A percentile compares a stretch with the other conserved stretches of the same genome.
Evolutionary conservation across 2,329 filamentous ascomycete species (phyloP).

Genomic region (Didymella segeticola): DNA sequence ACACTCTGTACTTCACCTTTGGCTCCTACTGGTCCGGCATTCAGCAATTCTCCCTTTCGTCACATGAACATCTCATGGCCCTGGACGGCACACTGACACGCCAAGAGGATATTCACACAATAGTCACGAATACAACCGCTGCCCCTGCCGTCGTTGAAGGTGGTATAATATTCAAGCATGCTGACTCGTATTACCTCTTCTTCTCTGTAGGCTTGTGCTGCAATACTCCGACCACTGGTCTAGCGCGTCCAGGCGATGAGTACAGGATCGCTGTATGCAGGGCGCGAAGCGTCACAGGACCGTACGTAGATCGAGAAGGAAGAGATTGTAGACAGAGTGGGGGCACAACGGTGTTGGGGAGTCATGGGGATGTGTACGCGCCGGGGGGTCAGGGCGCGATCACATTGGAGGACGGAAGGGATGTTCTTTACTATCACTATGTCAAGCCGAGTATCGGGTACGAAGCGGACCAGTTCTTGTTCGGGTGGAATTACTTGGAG

Average conservation of each 20-base stretch:
- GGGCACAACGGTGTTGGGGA: slow-evolving; percentile 65
- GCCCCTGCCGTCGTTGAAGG: slow-evolving; percentile 55
- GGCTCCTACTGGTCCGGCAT: slow-evolving; percentile 72
- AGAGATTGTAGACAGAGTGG: slow-evolving; percentile 57
- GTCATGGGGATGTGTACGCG: slow-evolving; percentile 56
- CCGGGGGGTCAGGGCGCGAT: slow-evolving; percentile 44
- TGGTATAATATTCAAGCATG: slow-evolving; percentile 58
- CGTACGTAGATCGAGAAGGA: slow-evolving; percentile 52
- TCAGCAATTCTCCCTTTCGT: slow-evolving; percentile 62
- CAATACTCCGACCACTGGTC: slow-evolving; percentile 52
- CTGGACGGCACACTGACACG: slow-evolving; percentile 6
- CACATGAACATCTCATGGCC: slow-evolving; percentile 10
- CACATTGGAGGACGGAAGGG: slow-evolving; percentile 17
- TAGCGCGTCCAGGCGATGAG: slow-evolving; percentile 62
- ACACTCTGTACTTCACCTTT: slow-evolving; percentile 61
- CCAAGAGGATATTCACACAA: slow-evolving; percentile 16
- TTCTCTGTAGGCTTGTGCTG: slow-evolving; percentile 68
- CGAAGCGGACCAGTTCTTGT: slow-evolving; percentile 27
- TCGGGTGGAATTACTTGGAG: slow-evolving; percentile 43
- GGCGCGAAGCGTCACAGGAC: slow-evolving; percentile 56
- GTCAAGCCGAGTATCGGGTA: slow-evolving; percentile 21
- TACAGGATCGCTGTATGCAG: slow-evolving; percentile 70
- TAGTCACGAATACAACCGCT: slow-evolving; percentile 28
- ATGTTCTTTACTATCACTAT: slow-evolving; percentile 44
- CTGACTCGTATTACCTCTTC: slow-evolving; percentile 66